Percentiles rank a stretch among this genome's conserved stretches.
Evolutionary conservation across 2,329 filamentous ascomycete species (phyloP).

Genomic region (Gliomastix tumulicola): DNA sequence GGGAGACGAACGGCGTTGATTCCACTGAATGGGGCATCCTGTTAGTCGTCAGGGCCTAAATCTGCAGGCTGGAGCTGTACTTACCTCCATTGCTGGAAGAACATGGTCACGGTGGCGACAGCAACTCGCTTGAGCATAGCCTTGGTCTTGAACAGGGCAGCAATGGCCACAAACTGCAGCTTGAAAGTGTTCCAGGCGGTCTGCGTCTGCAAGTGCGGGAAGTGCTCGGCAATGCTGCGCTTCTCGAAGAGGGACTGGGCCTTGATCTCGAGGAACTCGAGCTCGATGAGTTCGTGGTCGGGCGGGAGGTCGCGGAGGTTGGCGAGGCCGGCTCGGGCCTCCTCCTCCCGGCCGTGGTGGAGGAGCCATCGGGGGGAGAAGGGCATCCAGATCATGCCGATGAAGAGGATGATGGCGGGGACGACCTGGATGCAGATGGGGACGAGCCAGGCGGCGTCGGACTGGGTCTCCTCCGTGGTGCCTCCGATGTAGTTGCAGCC

Average conservation of each 20-base stretch:
- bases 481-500: slow-evolving; percentile 62
- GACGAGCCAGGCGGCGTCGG: slow-evolving; percentile 65
- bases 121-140: slow-evolving; percentile 62
- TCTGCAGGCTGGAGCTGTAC: too few relatives aligned
- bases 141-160: slow-evolving; percentile 55
- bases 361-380: slow-evolving; percentile 72
- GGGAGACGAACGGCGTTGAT: slow-evolving; percentile 43
- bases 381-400: slow-evolving; percentile 74
- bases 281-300: slow-evolving; percentile 61
- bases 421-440: slow-evolving; percentile 66
- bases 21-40: too few relatives aligned
- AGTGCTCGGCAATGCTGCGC: slow-evolving; percentile 57
- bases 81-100: slow-evolving; percentile 45
- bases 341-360: slow-evolving; percentile 61
- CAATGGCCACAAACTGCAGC: slow-evolving; percentile 62
- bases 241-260: slow-evolving; percentile 74
- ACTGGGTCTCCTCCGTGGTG: slow-evolving; percentile 38
- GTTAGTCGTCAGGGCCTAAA: too few relatives aligned
- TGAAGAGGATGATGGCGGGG: slow-evolving; percentile 58
- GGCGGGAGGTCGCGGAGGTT: slow-evolving; percentile 52
- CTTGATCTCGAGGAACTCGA: slow-evolving; percentile 80
- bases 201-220: slow-evolving; percentile 55
- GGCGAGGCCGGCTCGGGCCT: slow-evolving; percentile 58
- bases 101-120: slow-evolving; percentile 57
- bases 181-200: slow-evolving; percentile 59